phyloP scores from a whole-genome alignment of 169 alveolate genomes.

The Cryptosporidium viatorum region DNA sequence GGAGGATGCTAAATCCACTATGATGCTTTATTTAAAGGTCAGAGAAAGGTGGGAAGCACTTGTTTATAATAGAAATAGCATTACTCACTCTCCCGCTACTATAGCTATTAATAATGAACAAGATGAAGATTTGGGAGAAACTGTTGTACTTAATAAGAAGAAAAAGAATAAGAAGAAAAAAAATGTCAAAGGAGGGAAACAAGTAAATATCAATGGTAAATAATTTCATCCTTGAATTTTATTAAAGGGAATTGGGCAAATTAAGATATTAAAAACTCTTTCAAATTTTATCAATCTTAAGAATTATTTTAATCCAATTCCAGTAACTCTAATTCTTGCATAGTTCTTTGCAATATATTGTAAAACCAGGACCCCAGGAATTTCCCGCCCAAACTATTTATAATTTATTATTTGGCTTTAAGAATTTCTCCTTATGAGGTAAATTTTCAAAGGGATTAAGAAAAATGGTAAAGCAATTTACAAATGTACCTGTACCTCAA shows the following conservation, averaged over 20 bases:
- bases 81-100: neutral
- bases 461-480: slow-evolving; percentile 81
- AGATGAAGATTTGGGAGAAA: neutral
- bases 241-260: too few species aligned
- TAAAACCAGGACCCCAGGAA: neutral
- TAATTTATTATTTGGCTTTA: neutral
- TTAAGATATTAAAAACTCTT: too few species aligned
- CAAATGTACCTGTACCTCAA: slow-evolving; percentile 86
- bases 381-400: slow-evolving; percentile 5
- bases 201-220: neutral
- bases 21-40: slow-evolving; percentile 59
- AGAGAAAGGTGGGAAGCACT: slow-evolving; percentile 66
- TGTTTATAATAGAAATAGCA: neutral
- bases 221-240: neutral
- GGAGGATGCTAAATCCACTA: slow-evolving; percentile 62
- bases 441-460: neutral
- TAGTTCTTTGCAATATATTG: neutral
- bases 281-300: too few species aligned
- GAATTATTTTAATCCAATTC: too few species aligned
- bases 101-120: neutral
- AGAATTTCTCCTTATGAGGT: too few species aligned
- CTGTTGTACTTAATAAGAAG: neutral
- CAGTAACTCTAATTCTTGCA: too few species aligned
- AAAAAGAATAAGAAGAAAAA: neutral
- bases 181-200: neutral